Evolutionary conservation across 1,139 yeast species (phyloP), one percentile per base, ranked within the genome.

Genomic region (Nakaseomyces nivariensis): DNA sequence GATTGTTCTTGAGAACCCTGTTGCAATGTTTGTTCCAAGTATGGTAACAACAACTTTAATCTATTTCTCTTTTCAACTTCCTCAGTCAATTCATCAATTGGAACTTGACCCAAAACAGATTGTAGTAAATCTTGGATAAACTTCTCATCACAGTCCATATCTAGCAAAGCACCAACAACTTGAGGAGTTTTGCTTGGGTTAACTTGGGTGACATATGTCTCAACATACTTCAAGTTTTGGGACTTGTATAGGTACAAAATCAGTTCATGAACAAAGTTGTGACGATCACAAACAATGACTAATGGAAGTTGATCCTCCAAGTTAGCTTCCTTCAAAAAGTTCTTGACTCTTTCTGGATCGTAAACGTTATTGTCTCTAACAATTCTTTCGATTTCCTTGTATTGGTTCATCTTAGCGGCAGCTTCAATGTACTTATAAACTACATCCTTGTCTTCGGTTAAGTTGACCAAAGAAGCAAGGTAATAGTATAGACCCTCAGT

Each of bases 1-100:
- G 95, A 96, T 63, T 84, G 89, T 60, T 92, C 98, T 59, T 81
- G 85, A 24, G 89, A 77, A 46, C 98, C 98, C 51, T 89, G 84
- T 62, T 80, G 83, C 61, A 92, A 77, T 47, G 95, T 85, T 59
- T 90, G 81, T 70, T 92, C 98, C 63, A 94, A 77, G 74, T 87
- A 92, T 51, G 98, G 98, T 60, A 94, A 74, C 67, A 94, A 75
- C 55, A 92, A 75, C 73, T 92, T 92, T 62, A 92, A 77, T 67
- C 97, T 81, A 73, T 90, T 92, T 73, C 98, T 81, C 77, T 88
- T 87, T 72, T 94, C 98, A 59, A 92, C 97, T 73, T 90, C 98
- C 43, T 76, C 81, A 49, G 95, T 96, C 62, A 92, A 79, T 59
- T 86, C 90, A 59, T 78, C 85, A 59, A 92, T 79, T 58, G 98